Evolutionary conservation across 768 basidiomycete species (phyloP).

Genomic region (Cantharellus cinnabarinus): DNA sequence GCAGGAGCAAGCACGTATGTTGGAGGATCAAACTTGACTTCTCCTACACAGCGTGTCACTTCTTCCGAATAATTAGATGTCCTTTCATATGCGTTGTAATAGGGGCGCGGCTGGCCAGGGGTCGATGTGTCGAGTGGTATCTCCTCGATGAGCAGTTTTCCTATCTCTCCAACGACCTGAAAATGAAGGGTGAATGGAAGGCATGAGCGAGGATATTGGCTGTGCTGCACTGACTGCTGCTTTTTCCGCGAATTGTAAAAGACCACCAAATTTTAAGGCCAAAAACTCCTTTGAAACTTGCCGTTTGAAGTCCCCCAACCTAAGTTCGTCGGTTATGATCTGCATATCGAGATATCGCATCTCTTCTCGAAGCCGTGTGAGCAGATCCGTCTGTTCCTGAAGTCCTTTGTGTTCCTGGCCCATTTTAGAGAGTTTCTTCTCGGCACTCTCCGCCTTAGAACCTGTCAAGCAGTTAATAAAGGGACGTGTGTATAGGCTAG

Average conservation of each 20-base stretch:
- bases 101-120: conserved; percentile 54
- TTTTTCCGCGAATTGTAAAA: conserved; percentile 71
- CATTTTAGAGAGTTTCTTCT: conserved; percentile 83
- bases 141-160: conserved; percentile 36
- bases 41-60: background rate
- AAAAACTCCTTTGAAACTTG: conserved; percentile 45
- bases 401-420: conserved; percentile 72
- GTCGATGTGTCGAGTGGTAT: conserved; percentile 63
- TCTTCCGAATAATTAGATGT: background rate
- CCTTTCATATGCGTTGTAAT: conserved; percentile 27
- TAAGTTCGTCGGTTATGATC: conserved; percentile 66
- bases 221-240: conserved; percentile 23
- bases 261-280: conserved; percentile 71
- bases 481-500: background rate
- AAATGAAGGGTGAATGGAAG: background rate
- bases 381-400: conserved; percentile 42
- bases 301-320: conserved; percentile 69
- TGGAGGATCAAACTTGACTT: background rate
- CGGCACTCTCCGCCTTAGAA: conserved; percentile 60
- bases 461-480: conserved; percentile 10
- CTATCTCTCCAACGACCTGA: conserved; percentile 30
- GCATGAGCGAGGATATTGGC: background rate
- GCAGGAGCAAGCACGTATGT: background rate
- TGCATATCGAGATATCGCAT: conserved; percentile 62
- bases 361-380: conserved; percentile 54